A percentile compares a stretch with the other conserved stretches of the same genome.
phyloP scores from a whole-genome alignment of 176 grass and related monocot species.

The Alloteropsis semialata region DNA sequence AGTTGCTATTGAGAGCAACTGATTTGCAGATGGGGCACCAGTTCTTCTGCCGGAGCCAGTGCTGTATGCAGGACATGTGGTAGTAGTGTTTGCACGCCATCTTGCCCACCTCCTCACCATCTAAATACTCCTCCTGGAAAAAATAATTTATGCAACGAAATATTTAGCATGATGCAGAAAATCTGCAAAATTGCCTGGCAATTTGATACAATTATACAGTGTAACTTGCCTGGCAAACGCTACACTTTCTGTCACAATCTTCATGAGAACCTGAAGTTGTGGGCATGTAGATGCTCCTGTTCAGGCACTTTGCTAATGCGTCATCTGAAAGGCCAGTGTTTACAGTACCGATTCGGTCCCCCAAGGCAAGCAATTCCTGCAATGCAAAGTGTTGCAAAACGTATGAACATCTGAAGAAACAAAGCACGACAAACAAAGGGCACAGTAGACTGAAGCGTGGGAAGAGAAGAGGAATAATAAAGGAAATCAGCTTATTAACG shows the following conservation, averaged over 20 bases:
- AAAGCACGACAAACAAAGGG: constrained; percentile 6
- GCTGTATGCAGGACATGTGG: constrained; percentile 78
- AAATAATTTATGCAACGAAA: background rate
- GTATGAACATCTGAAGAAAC: background rate
- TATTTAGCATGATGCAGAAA: background rate
- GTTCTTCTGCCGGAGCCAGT: constrained; percentile 93
- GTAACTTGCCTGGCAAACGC: constrained; percentile 79
- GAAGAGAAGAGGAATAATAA: background rate
- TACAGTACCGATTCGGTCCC: constrained; percentile 75
- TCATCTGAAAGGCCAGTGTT: constrained; percentile 81
- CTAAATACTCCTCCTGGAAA: constrained; percentile 77
- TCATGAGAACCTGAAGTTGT: constrained; percentile 25
- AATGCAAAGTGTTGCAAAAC: background rate
- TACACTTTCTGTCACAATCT: constrained; percentile 76
- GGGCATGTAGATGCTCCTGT: constrained; percentile 47
- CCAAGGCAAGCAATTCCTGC: constrained; percentile 79
- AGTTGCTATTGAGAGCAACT: constrained; percentile 43
- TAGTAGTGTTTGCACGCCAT: constrained; percentile 73
- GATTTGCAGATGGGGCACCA: constrained; percentile 96
- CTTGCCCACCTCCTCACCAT: constrained; percentile 61
- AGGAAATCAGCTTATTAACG: background rate
- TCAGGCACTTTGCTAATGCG: constrained; percentile 53
- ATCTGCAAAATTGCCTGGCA: background rate
- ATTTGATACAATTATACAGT: background rate
- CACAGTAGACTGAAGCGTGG: background rate